Evolutionary conservation across 2,329 filamentous ascomycete species (phyloP), one percentile per base, ranked within the genome.

Genomic region (Talaromyces sp.): DNA sequence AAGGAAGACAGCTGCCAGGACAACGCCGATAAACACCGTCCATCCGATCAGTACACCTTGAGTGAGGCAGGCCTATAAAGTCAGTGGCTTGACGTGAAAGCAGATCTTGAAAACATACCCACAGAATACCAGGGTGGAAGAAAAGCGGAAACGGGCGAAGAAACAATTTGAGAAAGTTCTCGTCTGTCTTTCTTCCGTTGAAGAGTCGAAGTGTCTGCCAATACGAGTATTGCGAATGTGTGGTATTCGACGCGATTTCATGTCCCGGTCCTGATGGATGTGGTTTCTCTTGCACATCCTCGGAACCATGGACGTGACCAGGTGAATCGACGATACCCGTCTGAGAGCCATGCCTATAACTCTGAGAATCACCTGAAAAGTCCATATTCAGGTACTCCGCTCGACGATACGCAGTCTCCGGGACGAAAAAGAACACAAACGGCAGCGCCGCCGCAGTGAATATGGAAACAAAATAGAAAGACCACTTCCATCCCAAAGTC

Each of bases 21-120:
- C 87, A 67, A 95, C 89, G 64, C 91, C 90, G 69, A 96, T 94
- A 73, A 97, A 92, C 16, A 97, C 91, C 1, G 93, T 96, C 93
- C 94, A 98, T 69, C 93, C 94, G 72, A 97, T 97, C 73, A 97
- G 87, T 4, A 91, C 87, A 16, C 93, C 93, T 82, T 97, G 93
- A 59, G 93, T 91, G 3, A 97, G 82, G 71, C 85, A 87, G 16
- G 85, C 84, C 78, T 79, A 41, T 27, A 10, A 27, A 16, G 52
- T 63, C 24, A 63, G 63, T 57, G 60, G 10, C 49, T 27, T n/a
- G 5, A 60, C 24, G n/a, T 22, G 3, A 47, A 39, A n/a, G 49
- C 3, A 7, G 14, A 16, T 3, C 24, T 6, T 31, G 14, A 8
- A 19, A 7, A 61, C 74, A 68, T 72, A 79, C 77, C 91, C 92